A percentile compares a stretch with the other conserved stretches of the same genome.
These are phyloP conservation scores for Globisporangium cederbergense DNA, from an alignment of 352 stramenopile species.

Conservation along the genomic window DNA sequence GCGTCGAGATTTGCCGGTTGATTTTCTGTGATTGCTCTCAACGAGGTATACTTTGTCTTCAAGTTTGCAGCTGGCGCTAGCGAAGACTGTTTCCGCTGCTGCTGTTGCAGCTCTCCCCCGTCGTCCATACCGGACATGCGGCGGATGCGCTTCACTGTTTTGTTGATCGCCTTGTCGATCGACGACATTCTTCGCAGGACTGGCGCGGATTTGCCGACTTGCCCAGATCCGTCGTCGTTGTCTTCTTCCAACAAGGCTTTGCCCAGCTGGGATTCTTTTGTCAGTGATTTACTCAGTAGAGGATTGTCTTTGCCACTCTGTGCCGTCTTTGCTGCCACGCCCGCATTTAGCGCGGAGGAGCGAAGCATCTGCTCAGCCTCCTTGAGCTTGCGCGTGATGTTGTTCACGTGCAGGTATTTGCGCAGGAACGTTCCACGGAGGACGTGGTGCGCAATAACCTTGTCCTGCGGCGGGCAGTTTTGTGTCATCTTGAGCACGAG, in stretches of 20 bases:
- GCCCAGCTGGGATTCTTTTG: not conserved
- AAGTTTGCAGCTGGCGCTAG: not conserved
- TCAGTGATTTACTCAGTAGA: not conserved
- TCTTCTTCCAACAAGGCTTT: not conserved
- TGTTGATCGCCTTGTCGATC: slow-evolving; percentile 64
- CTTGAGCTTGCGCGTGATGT: slow-evolving; percentile 59
- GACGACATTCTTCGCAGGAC: slow-evolving; percentile 43
- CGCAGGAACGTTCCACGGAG: slow-evolving; percentile 54
- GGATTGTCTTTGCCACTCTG: not conserved
- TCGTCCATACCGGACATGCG: slow-evolving; percentile 34
- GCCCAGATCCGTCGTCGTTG: slow-evolving; percentile 12
- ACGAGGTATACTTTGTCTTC: slow-evolving; percentile 28
- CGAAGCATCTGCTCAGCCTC: slow-evolving; percentile 53
- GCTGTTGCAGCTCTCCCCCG: not conserved
- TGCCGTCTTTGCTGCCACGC: slow-evolving; percentile 10
- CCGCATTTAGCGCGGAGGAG: slow-evolving; percentile 26
- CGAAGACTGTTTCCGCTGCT: not conserved
- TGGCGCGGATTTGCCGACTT: slow-evolving; percentile 19
- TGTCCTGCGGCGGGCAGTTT: slow-evolving; percentile 29
- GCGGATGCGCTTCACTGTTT: slow-evolving; percentile 55
- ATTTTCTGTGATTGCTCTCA: slow-evolving; percentile 33
- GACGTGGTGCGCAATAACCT: slow-evolving; percentile 57
- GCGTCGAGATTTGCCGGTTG: slow-evolving; percentile 8
- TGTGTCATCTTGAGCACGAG: slow-evolving; percentile 37
- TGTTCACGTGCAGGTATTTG: slow-evolving; percentile 65